Evolutionary conservation across 2,329 filamentous ascomycete species (phyloP).

Genomic region (Parastagonospora nodorum): DNA sequence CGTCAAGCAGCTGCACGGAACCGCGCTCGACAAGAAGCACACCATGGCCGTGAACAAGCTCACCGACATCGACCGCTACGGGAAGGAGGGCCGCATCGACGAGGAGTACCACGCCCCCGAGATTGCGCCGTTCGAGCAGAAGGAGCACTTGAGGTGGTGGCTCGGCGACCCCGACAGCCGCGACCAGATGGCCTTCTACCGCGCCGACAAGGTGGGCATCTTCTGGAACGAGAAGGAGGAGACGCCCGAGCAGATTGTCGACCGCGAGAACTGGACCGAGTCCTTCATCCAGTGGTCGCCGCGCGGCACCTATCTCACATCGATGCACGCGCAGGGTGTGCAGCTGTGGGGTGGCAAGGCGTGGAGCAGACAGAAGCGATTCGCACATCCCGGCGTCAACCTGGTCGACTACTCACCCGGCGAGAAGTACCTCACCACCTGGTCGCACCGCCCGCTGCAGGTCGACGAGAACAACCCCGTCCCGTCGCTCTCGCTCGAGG

Average conservation of each 20-base stretch:
- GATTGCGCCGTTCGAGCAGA: slow-evolving; percentile 84
- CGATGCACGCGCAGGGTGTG: slow-evolving; percentile 93
- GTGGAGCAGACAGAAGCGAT: slow-evolving; percentile 90
- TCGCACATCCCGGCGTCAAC: slow-evolving; percentile 94
- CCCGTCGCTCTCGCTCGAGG: slow-evolving; percentile 75
- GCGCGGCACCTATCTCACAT: slow-evolving; percentile 89
- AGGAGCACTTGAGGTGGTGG: slow-evolving; percentile 95
- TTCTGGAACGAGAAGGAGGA: slow-evolving; percentile 99
- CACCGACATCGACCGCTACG: slow-evolving; percentile 95
- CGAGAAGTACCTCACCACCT: slow-evolving; percentile 94
- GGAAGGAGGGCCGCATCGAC: slow-evolving; percentile 88
- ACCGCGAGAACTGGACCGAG: slow-evolving; percentile 96
- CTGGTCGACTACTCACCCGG: slow-evolving; percentile 92
- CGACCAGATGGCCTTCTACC: slow-evolving; percentile 95
- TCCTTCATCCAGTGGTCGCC: slow-evolving; percentile 98
- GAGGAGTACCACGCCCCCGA: slow-evolving; percentile 85
- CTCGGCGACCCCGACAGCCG: slow-evolving; percentile 85
- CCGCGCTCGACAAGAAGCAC: slow-evolving; percentile 95
- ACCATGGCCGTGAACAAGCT: slow-evolving; percentile 96
- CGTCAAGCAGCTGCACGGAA: slow-evolving; percentile 83
- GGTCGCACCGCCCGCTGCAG: slow-evolving; percentile 91
- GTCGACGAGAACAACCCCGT: slow-evolving; percentile 87
- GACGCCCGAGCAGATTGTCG: slow-evolving; percentile 82
- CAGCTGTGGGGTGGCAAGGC: slow-evolving; percentile 93
- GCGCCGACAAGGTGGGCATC: slow-evolving; percentile 87